Evolutionary conservation across 306 rosid species (phyloP), one percentile per base, ranked within the genome.

Genomic region (Cucurbita argyrosperma): DNA sequence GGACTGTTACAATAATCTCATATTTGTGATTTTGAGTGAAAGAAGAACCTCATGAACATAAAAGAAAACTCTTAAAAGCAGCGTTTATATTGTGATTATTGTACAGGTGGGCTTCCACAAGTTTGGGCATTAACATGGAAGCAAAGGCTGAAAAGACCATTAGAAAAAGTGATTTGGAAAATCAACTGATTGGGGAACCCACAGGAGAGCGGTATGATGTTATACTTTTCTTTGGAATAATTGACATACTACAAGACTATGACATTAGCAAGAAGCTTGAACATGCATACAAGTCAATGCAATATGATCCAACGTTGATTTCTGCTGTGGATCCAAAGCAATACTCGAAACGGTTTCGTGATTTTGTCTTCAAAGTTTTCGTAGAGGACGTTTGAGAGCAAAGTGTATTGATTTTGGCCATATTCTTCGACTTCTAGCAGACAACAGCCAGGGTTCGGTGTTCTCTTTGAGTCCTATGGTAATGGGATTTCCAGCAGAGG

Each of bases 271-370:
- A 94, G 79, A 94, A 84, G 89, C 90, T 94, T 43, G 98, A 94
- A 83, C 98, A 94, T 80, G 98, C 97, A 3, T 90, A 89, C 90
- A 94, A 94, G 76, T 90, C 98, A 54, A 43, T 94, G 79, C 98
- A 94, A 57, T 89, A 83, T 39, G 98, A 94, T 47, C 81, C 97
- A n/a, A 88, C 96, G 2, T 82, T 91, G 62, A 94, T 94, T 81
- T 94, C 98, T 3, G 96, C 98, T 1, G 98, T 94, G 61, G 98
- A 94, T 89, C 98, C 98, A 11, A 94, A 90, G 84, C 96, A 80
- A 72, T 94, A 94, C 87, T 89, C 98, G 0, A 90, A 71, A 81
- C 90, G 98, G 7, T 94, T 94, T 82, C 97, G 96, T 0, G 98
- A 92, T 83, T 94, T 94, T 86, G 80, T 90, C 83, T 90, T 80